Evolutionary conservation across 2,329 filamentous ascomycete genomes (phyloP), one percentile per base, ranked within the genome.

Genomic region (Arthroderma sp.): DNA sequence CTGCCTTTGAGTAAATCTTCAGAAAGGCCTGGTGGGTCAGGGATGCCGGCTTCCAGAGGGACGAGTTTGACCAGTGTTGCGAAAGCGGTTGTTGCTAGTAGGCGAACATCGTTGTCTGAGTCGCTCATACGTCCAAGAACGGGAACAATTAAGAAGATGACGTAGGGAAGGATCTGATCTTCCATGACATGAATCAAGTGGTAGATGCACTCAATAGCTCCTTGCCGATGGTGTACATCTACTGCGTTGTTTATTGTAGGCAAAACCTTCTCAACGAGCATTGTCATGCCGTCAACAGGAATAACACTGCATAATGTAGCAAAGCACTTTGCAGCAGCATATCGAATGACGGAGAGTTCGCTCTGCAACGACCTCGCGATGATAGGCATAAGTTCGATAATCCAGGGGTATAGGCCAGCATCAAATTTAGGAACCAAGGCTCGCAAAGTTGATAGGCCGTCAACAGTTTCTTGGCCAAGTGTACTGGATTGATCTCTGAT

Each of bases 101-200:
- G 80, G 56, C 93, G 86, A 56, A 98, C 87, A 68, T 97, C 93
- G 62, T 94, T 91, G 68, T 98, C 91, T 0, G 91, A 95, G 70
- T 98, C 93, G 68, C 93, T 97, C 93, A 98, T 98, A 47, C 93
- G 85, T 56, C 93, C 93, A 54, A 98, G 80, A 2, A 98, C 93
- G 13, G 93, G 93, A 11, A 97, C 94, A 59, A 98, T 94, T 63
- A 98, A 82, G 82, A 98, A 98, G 66, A 98, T 96, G 61, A 98
- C 93, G 67, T 98, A 98, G 2, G 94, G 93, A 31, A 98, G 74
- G 58, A 98, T 98, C 38, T 83, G 81, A 68, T 97, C 93, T 61
- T 95, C 93, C 93, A 98, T 98, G 55, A 96, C 91, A 60, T 94
- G 88, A 62, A 98, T 98, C 59, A 98, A 77, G 71, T 98, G 93